phyloP scores from a whole-genome alignment of 768 basidiomycete genomes.

The Lactarius sanguifluus region DNA sequence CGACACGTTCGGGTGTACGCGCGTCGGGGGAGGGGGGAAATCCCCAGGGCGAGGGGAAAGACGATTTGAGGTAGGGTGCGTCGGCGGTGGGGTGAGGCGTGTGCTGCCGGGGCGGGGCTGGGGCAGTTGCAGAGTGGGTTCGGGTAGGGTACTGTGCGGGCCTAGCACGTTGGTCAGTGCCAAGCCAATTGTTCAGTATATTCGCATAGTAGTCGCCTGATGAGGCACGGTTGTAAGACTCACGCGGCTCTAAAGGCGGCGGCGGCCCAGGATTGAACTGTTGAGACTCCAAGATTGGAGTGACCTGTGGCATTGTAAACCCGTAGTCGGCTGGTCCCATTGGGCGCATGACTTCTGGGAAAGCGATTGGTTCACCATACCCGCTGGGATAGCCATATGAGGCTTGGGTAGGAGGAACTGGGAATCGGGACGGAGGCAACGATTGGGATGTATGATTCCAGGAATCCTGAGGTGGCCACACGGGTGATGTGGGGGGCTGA shows the following conservation, averaged over 20 bases:
- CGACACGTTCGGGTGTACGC: slow-evolving; percentile 8
- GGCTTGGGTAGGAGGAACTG: not conserved
- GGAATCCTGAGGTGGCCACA: slow-evolving; percentile 8
- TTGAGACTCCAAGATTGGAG: slow-evolving; percentile 12
- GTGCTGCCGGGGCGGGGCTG: not conserved
- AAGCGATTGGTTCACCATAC: slow-evolving; percentile 6
- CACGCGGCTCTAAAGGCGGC: slow-evolving; percentile 17
- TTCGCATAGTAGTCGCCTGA: not conserved
- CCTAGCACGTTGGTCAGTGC: slow-evolving; percentile 1
- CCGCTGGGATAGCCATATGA: slow-evolving; percentile 3
- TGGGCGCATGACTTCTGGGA: slow-evolving; percentile 1
- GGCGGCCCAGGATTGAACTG: slow-evolving; percentile 11
- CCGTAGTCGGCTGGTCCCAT: not conserved
- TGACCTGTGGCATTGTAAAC: not conserved
- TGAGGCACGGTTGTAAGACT: slow-evolving; percentile 3
- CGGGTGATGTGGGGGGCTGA: not conserved
- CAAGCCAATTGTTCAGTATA: slow-evolving; percentile 10
- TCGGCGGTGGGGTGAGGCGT: not conserved
- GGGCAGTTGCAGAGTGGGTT: not conserved
- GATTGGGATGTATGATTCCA: slow-evolving; percentile 4
- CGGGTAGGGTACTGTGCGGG: not conserved
- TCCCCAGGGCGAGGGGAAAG: slow-evolving; percentile 2
- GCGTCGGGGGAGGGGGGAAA: not conserved
- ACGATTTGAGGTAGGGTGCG: not conserved
- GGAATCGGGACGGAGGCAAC: slow-evolving; percentile 3